A percentile compares a stretch with the other conserved stretches of the same genome.
Conservation (phyloP, 805 yeast genomes). For the Alloascoidea africana region DNA sequence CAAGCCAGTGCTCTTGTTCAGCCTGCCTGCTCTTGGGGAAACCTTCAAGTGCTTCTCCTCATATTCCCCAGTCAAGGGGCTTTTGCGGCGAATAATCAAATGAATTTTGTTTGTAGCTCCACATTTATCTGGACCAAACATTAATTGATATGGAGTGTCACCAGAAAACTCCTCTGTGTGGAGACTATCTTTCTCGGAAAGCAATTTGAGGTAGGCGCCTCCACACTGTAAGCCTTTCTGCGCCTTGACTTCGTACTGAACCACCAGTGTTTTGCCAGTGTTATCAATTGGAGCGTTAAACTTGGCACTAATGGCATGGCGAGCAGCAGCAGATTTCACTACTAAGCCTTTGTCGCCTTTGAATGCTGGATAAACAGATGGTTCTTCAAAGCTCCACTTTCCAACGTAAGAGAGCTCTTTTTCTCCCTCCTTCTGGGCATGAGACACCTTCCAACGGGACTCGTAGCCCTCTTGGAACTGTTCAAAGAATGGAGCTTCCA, state of each 20-base stretch:
- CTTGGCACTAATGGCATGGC: constrained; percentile 62
- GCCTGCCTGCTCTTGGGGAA: constrained; percentile 57
- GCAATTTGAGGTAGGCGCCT: constrained; percentile 76
- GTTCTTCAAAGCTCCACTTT: constrained; percentile 60
- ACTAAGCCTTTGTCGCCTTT: constrained; percentile 63
- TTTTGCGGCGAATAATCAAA: constrained; percentile 48
- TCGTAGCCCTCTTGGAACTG: constrained; percentile 34
- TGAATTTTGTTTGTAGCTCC: constrained; percentile 71
- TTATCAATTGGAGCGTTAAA: constrained; percentile 45
- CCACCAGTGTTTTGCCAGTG: constrained; percentile 49
- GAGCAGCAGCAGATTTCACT: constrained; percentile 59
- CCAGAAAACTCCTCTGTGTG: constrained; percentile 36
- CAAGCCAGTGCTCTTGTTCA: constrained; percentile 41
- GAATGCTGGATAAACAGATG: constrained; percentile 41
- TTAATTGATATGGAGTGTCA: constrained; percentile 62
- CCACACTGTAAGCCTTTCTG: constrained; percentile 75
- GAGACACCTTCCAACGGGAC: constrained; percentile 45
- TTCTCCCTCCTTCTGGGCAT: constrained; percentile 26
- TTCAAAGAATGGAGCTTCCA: constrained; percentile 43
- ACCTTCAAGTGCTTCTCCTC: constrained; percentile 54
- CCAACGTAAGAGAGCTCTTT: constrained; percentile 52
- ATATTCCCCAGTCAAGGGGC: constrained; percentile 34
- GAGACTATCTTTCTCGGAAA: constrained; percentile 26
- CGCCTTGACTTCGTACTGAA: constrained; percentile 80
- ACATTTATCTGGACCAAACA: constrained; percentile 94